phyloP scores from a whole-genome alignment of 2,329 filamentous ascomycete genomes.

The Aspergillus hiratsukae region DNA sequence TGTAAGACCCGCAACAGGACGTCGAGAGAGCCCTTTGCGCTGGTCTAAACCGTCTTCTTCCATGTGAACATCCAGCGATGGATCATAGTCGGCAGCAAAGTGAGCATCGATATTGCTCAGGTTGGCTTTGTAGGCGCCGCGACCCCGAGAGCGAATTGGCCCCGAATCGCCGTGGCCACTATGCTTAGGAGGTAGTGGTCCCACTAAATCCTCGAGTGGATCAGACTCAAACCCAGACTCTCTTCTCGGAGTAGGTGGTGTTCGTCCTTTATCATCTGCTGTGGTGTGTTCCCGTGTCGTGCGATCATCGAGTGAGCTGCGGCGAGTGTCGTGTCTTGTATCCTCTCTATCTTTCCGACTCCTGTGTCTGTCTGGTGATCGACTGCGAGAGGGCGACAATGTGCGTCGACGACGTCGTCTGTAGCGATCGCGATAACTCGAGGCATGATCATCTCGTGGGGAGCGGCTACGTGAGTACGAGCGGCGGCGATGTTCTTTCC shows the following conservation, averaged over 20 bases:
- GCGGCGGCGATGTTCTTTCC: constrained; percentile 10
- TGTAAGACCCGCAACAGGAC: constrained; percentile 40
- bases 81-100: constrained; percentile 65
- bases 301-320: constrained; percentile 2
- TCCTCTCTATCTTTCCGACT: constrained; percentile 13
- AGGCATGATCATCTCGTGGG: constrained; percentile 9
- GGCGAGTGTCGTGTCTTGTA: constrained; percentile 2
- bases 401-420: constrained; percentile 14
- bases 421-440: constrained; percentile 10
- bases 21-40: constrained; percentile 50
- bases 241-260: constrained; percentile 5
- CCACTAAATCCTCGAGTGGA: constrained; percentile 70
- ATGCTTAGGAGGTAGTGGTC: constrained; percentile 56
- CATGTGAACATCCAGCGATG: constrained; percentile 40
- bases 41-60: constrained; percentile 51
- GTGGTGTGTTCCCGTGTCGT: constrained; percentile 2
- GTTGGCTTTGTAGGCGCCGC: constrained; percentile 58
- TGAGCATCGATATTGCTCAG: constrained; percentile 70
- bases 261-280: neutral
- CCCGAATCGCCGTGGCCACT: constrained; percentile 36
- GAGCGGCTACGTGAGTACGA: constrained; percentile 21
- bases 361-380: constrained; percentile 12
- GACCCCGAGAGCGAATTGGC: constrained; percentile 58
- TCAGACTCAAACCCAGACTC: constrained; percentile 52
- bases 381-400: constrained; percentile 16